Evolutionary conservation across 768 basidiomycete genomes (phyloP).

Genomic region (Boletus subcaerulescens): DNA sequence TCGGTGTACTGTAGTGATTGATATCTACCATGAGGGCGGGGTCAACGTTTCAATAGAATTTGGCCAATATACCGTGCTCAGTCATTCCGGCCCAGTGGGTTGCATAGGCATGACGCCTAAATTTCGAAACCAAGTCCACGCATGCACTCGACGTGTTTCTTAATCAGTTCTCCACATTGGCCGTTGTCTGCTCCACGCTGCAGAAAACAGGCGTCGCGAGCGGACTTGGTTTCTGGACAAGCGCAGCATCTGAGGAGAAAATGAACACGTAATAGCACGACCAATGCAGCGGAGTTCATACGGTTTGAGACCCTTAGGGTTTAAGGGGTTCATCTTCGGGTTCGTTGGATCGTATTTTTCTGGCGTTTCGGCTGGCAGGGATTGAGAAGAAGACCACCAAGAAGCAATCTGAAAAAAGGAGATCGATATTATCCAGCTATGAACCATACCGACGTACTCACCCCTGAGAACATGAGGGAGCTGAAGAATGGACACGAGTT

Average conservation of each 20-base stretch:
- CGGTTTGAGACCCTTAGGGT: slow-evolving; percentile 96
- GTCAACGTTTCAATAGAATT: slow-evolving; percentile 1
- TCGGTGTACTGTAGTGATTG: background rate
- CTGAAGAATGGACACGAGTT: background rate
- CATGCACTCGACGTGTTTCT: slow-evolving; percentile 90
- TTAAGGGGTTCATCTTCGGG: slow-evolving; percentile 82
- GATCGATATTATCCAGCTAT: background rate
- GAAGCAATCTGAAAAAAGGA: slow-evolving; percentile 41
- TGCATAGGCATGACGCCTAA: slow-evolving; percentile 27
- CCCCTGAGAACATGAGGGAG: slow-evolving; percentile 43
- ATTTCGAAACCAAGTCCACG: slow-evolving; percentile 83
- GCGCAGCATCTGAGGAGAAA: slow-evolving; percentile 77
- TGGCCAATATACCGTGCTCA: background rate
- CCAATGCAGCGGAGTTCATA: slow-evolving; percentile 38
- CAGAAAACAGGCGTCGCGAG: slow-evolving; percentile 94
- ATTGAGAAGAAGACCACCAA: slow-evolving; percentile 49
- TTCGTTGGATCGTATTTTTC: slow-evolving; percentile 68
- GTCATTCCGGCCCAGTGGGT: background rate
- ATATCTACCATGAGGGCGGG: background rate
- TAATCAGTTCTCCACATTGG: slow-evolving; percentile 78
- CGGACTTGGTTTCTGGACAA: slow-evolving; percentile 88
- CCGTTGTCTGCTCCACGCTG: slow-evolving; percentile 62
- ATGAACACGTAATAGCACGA: background rate
- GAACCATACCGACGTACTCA: slow-evolving; percentile 11
- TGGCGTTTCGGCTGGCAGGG: slow-evolving; percentile 27